Percentiles rank a stretch among this genome's conserved stretches.
Conservation (phyloP, 139 green algal species). For the Deuterostichococcus epilithicus region DNA sequence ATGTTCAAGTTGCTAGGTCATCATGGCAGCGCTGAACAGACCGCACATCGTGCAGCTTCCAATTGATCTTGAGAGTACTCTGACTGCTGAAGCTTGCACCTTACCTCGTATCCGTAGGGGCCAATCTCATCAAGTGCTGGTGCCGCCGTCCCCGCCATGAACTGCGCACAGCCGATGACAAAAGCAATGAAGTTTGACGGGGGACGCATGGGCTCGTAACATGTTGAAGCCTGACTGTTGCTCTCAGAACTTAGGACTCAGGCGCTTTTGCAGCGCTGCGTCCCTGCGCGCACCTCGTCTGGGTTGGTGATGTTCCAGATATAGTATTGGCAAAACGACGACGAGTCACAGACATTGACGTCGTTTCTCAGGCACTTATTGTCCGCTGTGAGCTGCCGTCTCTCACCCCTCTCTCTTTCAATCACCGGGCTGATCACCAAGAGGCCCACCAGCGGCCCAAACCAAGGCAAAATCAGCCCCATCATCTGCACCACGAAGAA, state of each 20-base stretch:
- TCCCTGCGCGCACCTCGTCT: conserved; percentile 13
- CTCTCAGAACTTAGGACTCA: neutral
- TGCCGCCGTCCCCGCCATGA: conserved; percentile 17
- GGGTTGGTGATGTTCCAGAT: conserved; percentile 43
- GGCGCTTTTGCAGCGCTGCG: neutral
- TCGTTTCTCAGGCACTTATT: conserved; percentile 18
- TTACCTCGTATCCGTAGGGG: conserved; percentile 28
- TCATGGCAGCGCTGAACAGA: no score
- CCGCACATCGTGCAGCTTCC: neutral
- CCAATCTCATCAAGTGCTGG: conserved; percentile 31
- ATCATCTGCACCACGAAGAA: neutral
- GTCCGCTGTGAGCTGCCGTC: conserved; percentile 22
- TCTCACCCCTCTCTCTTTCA: conserved; percentile 9
- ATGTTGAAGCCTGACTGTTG: no score
- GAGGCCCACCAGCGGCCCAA: conserved; percentile 26
- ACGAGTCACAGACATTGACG: neutral
- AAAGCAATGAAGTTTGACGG: neutral
- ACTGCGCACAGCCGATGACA: conserved; percentile 23
- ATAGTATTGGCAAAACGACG: conserved; percentile 30
- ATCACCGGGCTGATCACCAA: conserved; percentile 30
- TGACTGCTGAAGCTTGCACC: neutral
- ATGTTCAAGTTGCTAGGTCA: neutral
- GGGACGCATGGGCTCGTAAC: no score
- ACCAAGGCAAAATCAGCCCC: conserved; percentile 11
- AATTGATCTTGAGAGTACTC: neutral